Base-by-base conservation (phyloP, 192 early-diverging fungal genomes). In the Linnemannia elongata region DNA sequence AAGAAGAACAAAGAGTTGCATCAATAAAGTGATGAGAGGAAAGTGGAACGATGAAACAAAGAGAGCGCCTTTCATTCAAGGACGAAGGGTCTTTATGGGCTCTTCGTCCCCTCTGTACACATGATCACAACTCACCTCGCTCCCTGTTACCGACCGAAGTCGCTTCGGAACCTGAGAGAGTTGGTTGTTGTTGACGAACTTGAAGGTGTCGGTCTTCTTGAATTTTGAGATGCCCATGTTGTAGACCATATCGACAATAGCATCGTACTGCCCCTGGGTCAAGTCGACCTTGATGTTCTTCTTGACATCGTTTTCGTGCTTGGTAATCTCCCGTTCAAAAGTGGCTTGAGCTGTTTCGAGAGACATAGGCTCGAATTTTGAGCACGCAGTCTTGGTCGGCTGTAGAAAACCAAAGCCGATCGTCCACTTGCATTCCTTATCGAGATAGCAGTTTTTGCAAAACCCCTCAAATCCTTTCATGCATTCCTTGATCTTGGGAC, bases 161-260 rank as follows among this genome's bases (percentile, higher is more conserved):
- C 33, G 33, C 36, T 71, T 30, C 2, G 17, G 6, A 71, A 17
- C 38, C 69, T 9, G 35, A 39, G 18, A 38, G 36, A 71, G 15
- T 39, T 71, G 69, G 1, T 71, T 30, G 33, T 71, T 71, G 69
- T 71, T 71, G 69, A 71, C 69, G 38, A 71, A 71, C 69, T 5
- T 39, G 69, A 71, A 39, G 9, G 36, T 39, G 27, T 39, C 36
- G 4, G 33, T 71, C 36, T 71, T 39, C 36, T 13, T 20, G 36
- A 71, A 71, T 9, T 39, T 71, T 38, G 36, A 4, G 36, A 39
- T 30, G 7, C 69, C 69, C 60, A 66, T 66, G 30, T 66, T 66
- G 10, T 66, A 66, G 3, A 33, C 60, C 60, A 66, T 66, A 33
- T 66, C 60, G 60, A 66, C 60, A 66, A 66, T 8, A 30, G 60